Conservation (phyloP, 352 stramenopile genomes). For the Pythium guiyangense region DNA sequence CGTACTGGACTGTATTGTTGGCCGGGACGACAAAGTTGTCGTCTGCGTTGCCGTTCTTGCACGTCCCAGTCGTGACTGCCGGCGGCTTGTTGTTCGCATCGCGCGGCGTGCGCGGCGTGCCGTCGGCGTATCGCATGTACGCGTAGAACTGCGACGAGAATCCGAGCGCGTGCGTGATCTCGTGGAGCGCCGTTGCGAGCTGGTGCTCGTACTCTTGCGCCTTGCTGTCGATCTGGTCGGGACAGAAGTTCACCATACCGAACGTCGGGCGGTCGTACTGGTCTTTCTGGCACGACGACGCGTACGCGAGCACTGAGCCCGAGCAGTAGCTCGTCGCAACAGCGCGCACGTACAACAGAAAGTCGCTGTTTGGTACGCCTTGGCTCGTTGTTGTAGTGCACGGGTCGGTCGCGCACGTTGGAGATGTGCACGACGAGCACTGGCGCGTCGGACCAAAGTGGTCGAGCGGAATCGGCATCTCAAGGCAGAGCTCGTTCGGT, state of each 20-base stretch:
- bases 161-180: constrained; percentile 77
- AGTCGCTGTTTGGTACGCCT: constrained; percentile 50
- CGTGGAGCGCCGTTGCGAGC: constrained; percentile 69
- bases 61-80: constrained; percentile 20
- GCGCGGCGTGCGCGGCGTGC: constrained; percentile 58
- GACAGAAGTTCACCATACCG: constrained; percentile 84
- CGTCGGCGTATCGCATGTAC: constrained; percentile 64
- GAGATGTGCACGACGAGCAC: constrained; percentile 40
- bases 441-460: constrained; percentile 52
- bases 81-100: constrained; percentile 35
- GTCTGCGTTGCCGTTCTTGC: constrained; percentile 46
- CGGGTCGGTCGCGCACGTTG: constrained; percentile 31
- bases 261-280: constrained; percentile 82
- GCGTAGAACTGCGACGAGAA: constrained; percentile 77
- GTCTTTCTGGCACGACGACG: constrained; percentile 78
- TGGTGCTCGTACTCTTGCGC: constrained; percentile 52
- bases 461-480: constrained; percentile 60
- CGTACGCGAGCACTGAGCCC: constrained; percentile 59
- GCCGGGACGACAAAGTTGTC: constrained; percentile 32
- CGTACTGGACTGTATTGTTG: constrained; percentile 48
- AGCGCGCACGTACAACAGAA: constrained; percentile 67
- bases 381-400: constrained; percentile 26
- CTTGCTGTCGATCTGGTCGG: constrained; percentile 51
- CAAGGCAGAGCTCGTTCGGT: constrained; percentile 48
- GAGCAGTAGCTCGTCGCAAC: constrained; percentile 45